Percentiles rank a stretch among this genome's conserved stretches.
Conservation (phyloP, 306 rosid species). For the Luffa aegyptiaca region DNA sequence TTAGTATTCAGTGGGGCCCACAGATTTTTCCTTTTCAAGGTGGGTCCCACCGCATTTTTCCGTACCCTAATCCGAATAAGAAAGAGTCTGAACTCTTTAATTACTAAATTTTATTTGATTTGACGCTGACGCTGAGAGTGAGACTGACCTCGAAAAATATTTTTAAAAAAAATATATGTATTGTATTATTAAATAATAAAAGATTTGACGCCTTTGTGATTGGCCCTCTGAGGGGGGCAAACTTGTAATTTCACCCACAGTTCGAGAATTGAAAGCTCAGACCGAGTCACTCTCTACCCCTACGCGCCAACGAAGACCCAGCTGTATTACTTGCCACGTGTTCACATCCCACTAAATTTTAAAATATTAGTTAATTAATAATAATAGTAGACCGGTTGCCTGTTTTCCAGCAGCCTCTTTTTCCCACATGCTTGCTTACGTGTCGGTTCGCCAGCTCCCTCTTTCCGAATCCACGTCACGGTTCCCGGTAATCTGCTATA, state of each 20-base stretch:
- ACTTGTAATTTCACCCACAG: not conserved
- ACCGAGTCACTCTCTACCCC: not conserved
- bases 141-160: not conserved
- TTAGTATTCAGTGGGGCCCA: not conserved
- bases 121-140: not conserved
- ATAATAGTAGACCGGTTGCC: not conserved
- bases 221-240: not conserved
- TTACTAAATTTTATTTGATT: not conserved
- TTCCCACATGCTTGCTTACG: not conserved
- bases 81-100: not conserved
- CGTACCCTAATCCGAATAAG: not conserved
- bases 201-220: not conserved
- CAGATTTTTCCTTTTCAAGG: not conserved
- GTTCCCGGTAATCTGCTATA: not conserved
- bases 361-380: not conserved
- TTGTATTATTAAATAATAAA: not conserved
- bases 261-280: not conserved
- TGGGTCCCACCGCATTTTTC: not conserved
- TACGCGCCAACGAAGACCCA: conserved; percentile 10
- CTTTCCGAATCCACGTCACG: not conserved
- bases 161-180: too few species aligned
- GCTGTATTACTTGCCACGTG: not conserved
- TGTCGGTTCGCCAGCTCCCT: not conserved
- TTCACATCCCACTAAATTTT: not conserved
- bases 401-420: not conserved